A percentile compares a stretch with the other conserved stretches of the same genome.
These are phyloP conservation scores for Babesia bovis DNA, from an alignment of 169 alveolate species.

Conservation along the genomic window DNA sequence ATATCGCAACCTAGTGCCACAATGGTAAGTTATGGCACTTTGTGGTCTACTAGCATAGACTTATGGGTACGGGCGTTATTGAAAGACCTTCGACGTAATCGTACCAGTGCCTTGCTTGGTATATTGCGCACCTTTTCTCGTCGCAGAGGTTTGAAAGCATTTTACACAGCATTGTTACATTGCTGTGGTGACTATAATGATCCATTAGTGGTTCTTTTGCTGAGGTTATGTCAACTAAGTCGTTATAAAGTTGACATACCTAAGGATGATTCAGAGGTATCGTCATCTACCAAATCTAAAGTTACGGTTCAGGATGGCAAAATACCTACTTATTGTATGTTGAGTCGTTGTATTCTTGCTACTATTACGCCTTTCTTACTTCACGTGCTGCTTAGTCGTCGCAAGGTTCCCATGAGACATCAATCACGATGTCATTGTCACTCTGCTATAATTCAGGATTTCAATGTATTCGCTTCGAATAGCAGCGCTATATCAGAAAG, in stretches of 20 bases:
- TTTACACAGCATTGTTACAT: constrained; percentile 10
- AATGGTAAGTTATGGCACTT: constrained; percentile 20
- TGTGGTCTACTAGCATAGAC: constrained; percentile 28
- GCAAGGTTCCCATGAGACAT: background rate
- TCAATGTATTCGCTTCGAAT: background rate
- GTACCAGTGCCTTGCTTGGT: constrained; percentile 14
- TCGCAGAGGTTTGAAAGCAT: constrained; percentile 3
- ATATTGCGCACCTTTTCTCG: background rate
- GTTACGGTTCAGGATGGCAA: background rate
- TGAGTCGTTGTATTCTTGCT: constrained; percentile 38
- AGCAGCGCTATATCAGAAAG: background rate
- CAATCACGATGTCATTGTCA: constrained; percentile 16
- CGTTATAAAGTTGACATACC: background rate
- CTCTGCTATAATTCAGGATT: constrained; percentile 24
- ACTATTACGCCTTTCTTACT: constrained; percentile 37
- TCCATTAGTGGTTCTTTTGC: constrained; percentile 2
- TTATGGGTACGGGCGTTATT: constrained; percentile 26
- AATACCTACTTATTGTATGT: background rate
- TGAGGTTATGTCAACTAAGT: background rate
- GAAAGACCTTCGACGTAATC: constrained; percentile 13
- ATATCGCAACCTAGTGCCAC: background rate
- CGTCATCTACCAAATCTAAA: background rate
- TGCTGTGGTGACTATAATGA: constrained; percentile 30
- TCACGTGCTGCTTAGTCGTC: constrained; percentile 17
- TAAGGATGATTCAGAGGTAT: background rate